These are phyloP conservation scores for Teratosphaeria destructans DNA, from an alignment of 2,329 filamentous ascomycete species.

Conservation along the genomic window DNA sequence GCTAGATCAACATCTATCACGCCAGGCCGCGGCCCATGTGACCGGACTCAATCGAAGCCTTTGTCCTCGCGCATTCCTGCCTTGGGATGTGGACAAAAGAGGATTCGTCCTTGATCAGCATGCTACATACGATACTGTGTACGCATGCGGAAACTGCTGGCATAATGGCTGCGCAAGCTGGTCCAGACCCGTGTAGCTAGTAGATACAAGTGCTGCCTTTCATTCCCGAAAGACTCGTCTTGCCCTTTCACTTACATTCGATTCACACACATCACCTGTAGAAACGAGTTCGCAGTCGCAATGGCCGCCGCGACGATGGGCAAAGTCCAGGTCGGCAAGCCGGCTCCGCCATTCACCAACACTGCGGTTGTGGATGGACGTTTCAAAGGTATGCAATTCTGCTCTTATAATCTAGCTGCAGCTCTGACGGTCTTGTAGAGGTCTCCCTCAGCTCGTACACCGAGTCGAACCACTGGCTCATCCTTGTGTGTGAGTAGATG, in stretches of 20 bases:
- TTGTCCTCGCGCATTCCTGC: neutral
- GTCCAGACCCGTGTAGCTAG: neutral
- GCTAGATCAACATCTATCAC: neutral
- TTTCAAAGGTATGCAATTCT: constrained; percentile 15
- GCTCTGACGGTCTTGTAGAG: constrained; percentile 8
- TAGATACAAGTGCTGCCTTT: neutral
- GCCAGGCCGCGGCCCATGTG: neutral
- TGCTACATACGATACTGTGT: neutral
- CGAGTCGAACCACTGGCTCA: constrained; percentile 43
- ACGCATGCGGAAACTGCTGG: neutral
- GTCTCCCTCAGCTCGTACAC: constrained; percentile 21
- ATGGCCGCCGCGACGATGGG: constrained; percentile 1
- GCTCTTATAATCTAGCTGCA: neutral
- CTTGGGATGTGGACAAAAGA: neutral
- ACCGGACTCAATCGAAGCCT: neutral
- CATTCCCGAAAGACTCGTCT: neutral
- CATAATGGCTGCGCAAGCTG: neutral
- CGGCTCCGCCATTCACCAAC: constrained; percentile 19
- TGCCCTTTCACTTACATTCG: neutral
- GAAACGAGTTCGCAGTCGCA: neutral
- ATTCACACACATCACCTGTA: neutral
- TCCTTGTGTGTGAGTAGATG: constrained; percentile 40
- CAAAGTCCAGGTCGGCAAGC: constrained; percentile 16
- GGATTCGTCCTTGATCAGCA: neutral
- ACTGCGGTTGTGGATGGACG: constrained; percentile 22